Conservation (phyloP, 768 basidiomycete species). For the Collybiopsis confluens region DNA sequence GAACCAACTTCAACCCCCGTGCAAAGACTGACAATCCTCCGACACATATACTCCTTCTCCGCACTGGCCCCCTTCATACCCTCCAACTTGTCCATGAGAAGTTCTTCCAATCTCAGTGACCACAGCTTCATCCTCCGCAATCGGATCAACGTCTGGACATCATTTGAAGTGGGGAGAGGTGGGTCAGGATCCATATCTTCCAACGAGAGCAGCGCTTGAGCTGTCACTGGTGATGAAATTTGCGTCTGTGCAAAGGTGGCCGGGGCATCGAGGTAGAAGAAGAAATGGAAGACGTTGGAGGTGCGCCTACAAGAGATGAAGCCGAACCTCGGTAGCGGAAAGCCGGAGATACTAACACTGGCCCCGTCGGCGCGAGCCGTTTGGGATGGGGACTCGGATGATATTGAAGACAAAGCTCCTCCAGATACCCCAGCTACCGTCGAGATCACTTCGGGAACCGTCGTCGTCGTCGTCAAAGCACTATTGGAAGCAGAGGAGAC, state of each 20-base stretch:
- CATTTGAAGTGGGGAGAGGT: constrained; percentile 58
- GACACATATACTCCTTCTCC: constrained; percentile 88
- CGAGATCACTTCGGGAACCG: too few species aligned
- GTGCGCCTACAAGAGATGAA: constrained; percentile 64
- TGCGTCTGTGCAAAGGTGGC: not conserved
- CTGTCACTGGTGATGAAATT: constrained; percentile 12
- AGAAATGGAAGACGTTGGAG: constrained; percentile 9
- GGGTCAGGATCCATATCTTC: constrained; percentile 71
- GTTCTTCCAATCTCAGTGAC: constrained; percentile 73
- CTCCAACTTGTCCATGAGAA: constrained; percentile 68
- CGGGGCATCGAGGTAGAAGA: too few species aligned
- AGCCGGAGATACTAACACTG: constrained; percentile 31
- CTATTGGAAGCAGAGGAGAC: too few species aligned
- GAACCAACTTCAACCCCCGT: constrained; percentile 83
- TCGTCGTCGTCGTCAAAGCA: too few species aligned
- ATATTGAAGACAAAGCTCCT: not conserved
- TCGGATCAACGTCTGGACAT: constrained; percentile 57
- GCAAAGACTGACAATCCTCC: constrained; percentile 86
- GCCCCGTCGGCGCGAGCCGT: not conserved
- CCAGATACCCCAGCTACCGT: too few species aligned
- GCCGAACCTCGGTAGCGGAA: constrained; percentile 68
- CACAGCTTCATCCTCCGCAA: constrained; percentile 77
- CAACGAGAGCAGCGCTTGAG: constrained; percentile 16
- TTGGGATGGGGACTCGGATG: not conserved
- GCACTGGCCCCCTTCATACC: constrained; percentile 74